Conservation (phyloP, 2,329 filamentous ascomycete species). For the Penicillium vulpinum region DNA sequence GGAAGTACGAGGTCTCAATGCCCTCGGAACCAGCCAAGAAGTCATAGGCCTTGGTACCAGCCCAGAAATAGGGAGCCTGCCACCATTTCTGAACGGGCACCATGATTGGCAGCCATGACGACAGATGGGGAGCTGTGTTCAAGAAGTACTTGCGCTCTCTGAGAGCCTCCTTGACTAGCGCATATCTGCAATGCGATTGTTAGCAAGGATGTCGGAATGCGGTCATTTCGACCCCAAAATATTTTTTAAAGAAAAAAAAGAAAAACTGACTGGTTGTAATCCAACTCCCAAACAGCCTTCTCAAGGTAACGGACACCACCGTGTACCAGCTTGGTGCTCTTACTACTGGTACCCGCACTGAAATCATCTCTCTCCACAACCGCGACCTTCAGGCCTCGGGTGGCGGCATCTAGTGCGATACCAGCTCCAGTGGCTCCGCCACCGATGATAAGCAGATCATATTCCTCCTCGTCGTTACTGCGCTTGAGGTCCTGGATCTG, state of each 20-base stretch:
- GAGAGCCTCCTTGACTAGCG: conserved; percentile 77
- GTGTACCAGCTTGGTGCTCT: conserved; percentile 85
- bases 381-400: conserved; percentile 75
- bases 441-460: conserved; percentile 77
- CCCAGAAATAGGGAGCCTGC: conserved; percentile 75
- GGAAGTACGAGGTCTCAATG: conserved; percentile 84
- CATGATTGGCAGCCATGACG: conserved; percentile 78
- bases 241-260: not conserved
- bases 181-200: conserved; percentile 45
- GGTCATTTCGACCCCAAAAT: not conserved
- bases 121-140: conserved; percentile 79
- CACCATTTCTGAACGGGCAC: conserved; percentile 80
- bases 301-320: conserved; percentile 82
- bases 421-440: conserved; percentile 77
- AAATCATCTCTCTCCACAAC: conserved; percentile 83
- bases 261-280: conserved; percentile 68
- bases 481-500: conserved; percentile 55
- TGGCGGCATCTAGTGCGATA: conserved; percentile 78
- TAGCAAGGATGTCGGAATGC: conserved; percentile 1
- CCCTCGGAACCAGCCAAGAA: conserved; percentile 81
- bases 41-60: conserved; percentile 77
- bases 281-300: conserved; percentile 81
- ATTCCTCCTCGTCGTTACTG: conserved; percentile 54
- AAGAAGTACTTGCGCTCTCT: conserved; percentile 81
- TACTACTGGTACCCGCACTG: conserved; percentile 76